These are phyloP conservation scores for Saturnispora quitensis DNA, from an alignment of 805 yeast species.

Conservation along the genomic window DNA sequence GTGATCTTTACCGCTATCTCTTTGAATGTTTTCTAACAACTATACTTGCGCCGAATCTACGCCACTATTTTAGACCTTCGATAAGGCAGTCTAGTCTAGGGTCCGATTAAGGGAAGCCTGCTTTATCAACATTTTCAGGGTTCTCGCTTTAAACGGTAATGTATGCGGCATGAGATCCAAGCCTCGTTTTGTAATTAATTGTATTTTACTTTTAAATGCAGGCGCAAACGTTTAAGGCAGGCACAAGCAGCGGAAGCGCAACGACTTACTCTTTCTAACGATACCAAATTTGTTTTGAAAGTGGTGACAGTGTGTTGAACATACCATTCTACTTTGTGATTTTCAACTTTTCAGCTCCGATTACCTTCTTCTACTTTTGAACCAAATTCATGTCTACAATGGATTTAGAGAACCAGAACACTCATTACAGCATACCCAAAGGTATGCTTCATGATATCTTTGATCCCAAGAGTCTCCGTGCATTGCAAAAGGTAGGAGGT, in stretches of 20 bases:
- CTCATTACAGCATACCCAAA: conserved; percentile 18
- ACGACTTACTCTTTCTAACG: background rate
- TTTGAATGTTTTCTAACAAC: background rate
- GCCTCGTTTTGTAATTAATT: conserved; percentile 1
- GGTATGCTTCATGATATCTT: conserved; percentile 40
- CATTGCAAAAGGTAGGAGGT: conserved; percentile 39
- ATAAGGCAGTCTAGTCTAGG: background rate
- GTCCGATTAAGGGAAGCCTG: background rate
- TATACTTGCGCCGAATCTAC: background rate
- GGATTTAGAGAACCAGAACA: conserved; percentile 12
- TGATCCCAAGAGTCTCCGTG: conserved; percentile 50
- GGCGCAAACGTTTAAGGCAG: background rate
- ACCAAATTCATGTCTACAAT: background rate
- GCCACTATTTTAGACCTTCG: background rate
- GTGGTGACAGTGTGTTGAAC: background rate
- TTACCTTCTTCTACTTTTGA: background rate
- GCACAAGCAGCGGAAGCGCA: background rate
- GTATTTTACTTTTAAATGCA: background rate
- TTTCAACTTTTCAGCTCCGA: background rate
- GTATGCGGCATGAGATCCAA: background rate
- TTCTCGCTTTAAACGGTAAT: background rate
- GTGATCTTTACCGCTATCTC: too few species aligned
- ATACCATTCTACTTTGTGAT: background rate
- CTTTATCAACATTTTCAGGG: background rate
- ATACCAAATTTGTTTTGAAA: background rate